Conservation (phyloP, 2,329 filamentous ascomycete genomes). For the Onygenales sp. region DNA sequence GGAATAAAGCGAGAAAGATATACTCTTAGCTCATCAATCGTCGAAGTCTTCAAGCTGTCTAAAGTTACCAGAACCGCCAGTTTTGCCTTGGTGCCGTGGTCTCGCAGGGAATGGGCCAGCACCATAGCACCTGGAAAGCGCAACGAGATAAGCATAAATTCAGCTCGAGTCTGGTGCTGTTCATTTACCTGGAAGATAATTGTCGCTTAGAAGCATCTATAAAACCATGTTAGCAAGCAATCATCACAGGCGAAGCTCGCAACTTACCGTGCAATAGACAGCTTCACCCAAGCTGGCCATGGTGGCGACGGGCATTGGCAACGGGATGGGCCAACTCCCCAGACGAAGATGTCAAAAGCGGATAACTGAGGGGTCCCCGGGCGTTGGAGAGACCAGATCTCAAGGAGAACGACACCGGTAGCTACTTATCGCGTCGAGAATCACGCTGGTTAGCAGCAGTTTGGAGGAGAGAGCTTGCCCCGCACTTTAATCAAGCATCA, state of each 20-base stretch:
- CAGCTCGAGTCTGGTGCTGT: conserved; percentile 14
- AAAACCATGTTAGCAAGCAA: conserved; percentile 2
- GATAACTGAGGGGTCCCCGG: too few relatives aligned
- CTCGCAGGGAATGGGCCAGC: conserved; percentile 85
- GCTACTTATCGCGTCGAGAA: too few relatives aligned
- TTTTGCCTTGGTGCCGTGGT: conserved; percentile 78
- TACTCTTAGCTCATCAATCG: conserved; percentile 71
- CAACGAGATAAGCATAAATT: conserved; percentile 5
- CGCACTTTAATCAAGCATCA: too few relatives aligned
- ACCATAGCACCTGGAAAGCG: conserved; percentile 67
- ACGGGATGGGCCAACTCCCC: too few relatives aligned
- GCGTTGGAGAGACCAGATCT: too few relatives aligned
- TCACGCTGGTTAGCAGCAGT: too few relatives aligned
- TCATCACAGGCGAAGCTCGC: neutral
- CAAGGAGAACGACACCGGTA: too few relatives aligned
- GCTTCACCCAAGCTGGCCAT: conserved; percentile 43
- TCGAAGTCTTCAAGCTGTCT: conserved; percentile 65
- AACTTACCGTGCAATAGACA: conserved; percentile 56
- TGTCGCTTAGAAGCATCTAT: conserved; percentile 84
- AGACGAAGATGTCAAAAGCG: too few relatives aligned
- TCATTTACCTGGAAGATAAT: conserved; percentile 81
- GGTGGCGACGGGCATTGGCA: neutral
- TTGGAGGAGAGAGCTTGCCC: too few relatives aligned
- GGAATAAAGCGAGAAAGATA: conserved; percentile 15
- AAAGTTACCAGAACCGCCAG: conserved; percentile 75